A percentile compares a stretch with the other conserved stretches of the same genome.
These are phyloP conservation scores for Kockovaella imperatae DNA, from an alignment of 768 basidiomycete genomes.

Conservation along the genomic window DNA sequence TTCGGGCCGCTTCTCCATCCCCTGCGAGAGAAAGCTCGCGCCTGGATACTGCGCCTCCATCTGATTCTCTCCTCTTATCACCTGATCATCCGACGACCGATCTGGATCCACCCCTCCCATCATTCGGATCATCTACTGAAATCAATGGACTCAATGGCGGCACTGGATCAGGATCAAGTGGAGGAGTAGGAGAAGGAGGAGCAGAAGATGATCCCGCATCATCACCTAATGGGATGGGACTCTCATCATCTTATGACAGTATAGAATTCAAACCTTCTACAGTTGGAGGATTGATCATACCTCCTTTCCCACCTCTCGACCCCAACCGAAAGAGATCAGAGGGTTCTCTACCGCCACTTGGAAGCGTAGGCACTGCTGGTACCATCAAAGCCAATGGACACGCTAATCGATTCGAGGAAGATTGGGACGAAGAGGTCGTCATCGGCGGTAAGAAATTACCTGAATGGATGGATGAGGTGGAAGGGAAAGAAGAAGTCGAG, in stretches of 20 bases:
- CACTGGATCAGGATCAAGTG: background rate
- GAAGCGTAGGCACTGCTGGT: background rate
- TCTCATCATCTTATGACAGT: conserved; percentile 2
- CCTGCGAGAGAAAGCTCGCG: background rate
- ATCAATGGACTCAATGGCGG: background rate
- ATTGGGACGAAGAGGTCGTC: conserved; percentile 39
- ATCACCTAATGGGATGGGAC: background rate
- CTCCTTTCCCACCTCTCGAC: conserved; percentile 40
- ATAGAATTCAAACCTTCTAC: conserved; percentile 26
- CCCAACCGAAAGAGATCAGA: conserved; percentile 12
- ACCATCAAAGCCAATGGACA: conserved; percentile 8
- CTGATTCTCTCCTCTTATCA: conserved; percentile 18
- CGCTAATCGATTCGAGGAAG: conserved; percentile 18
- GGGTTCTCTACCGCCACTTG: background rate
- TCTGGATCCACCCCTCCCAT: conserved; percentile 5
- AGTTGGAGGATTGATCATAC: conserved; percentile 37
- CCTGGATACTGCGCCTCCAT: conserved; percentile 8
- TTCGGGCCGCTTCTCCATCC: too few relatives aligned
- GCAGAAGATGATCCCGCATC: conserved; percentile 13
- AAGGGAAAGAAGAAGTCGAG: conserved; percentile 33
- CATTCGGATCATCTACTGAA: background rate
- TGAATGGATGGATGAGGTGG: conserved; percentile 30
- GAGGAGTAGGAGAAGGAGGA: background rate
- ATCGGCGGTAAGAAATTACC: conserved; percentile 43
- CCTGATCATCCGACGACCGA: conserved; percentile 11